A percentile compares a stretch with the other conserved stretches of the same genome.
Conservation (phyloP, 202 grass and related monocot genomes). For the Panicum virgatum region DNA sequence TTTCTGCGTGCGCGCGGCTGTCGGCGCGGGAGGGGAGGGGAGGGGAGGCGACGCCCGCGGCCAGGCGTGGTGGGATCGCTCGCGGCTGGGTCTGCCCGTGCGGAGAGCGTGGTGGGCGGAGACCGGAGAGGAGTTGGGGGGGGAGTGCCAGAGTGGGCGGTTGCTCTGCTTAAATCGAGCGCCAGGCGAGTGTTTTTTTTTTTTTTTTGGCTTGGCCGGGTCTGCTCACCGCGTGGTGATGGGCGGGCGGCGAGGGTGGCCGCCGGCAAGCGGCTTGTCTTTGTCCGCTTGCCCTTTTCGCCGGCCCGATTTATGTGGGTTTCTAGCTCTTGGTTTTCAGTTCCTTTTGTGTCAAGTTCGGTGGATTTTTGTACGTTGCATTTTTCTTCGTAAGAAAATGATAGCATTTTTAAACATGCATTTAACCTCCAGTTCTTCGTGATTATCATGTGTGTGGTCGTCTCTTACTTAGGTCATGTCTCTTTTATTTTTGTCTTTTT, state of each 20-base stretch:
- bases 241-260: not conserved
- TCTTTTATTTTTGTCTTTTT: not conserved
- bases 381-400: not conserved
- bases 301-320: not conserved
- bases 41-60: conserved; percentile 24
- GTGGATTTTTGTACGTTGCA: not conserved
- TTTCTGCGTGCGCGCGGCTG: not conserved
- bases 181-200: not conserved
- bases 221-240: conserved; percentile 13
- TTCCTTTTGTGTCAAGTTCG: not conserved
- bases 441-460: too few species aligned
- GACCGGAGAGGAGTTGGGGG: not conserved
- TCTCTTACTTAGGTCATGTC: too few species aligned
- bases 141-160: not conserved
- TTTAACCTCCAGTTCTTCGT: too few species aligned
- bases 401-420: too few species aligned
- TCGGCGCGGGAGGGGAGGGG: conserved; percentile 31
- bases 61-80: not conserved
- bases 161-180: conserved; percentile 39
- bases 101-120: conserved; percentile 11
- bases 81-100: conserved; percentile 27
- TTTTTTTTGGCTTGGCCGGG: not conserved
- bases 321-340: not conserved
- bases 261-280: conserved; percentile 11
- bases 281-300: not conserved